Conservation (phyloP, 2,329 filamentous ascomycete species). For the Claviceps sp. region DNA sequence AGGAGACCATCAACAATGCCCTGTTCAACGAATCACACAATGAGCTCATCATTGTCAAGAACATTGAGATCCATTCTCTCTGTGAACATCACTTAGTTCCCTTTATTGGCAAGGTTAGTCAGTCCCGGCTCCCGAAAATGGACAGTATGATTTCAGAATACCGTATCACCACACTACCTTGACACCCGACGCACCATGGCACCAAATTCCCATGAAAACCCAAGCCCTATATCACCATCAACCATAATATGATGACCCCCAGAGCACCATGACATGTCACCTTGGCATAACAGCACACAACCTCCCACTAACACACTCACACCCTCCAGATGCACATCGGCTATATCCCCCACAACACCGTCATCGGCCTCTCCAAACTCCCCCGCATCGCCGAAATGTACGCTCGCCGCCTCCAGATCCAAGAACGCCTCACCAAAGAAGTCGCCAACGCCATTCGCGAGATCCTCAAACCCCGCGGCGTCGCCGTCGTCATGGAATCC, state of each 20-base stretch:
- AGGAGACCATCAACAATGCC: conserved; percentile 82
- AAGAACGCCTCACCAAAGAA: conserved; percentile 92
- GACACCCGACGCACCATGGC: too few species aligned
- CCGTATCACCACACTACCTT: too few species aligned
- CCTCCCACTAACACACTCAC: background rate
- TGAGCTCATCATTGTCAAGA: conserved; percentile 94
- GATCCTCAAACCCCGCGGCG: conserved; percentile 82
- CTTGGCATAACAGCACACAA: background rate
- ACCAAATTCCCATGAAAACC: too few species aligned
- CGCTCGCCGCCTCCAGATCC: conserved; percentile 80
- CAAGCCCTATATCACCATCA: too few species aligned
- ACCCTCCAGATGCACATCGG: conserved; percentile 82
- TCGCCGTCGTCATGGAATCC: conserved; percentile 95
- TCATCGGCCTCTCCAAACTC: conserved; percentile 91
- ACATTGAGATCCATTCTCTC: conserved; percentile 87
- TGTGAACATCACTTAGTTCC: conserved; percentile 98
- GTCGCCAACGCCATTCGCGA: conserved; percentile 90
- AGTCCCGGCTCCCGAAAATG: background rate
- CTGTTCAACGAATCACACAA: conserved; percentile 96
- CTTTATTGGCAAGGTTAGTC: conserved; percentile 75
- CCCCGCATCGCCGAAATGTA: conserved; percentile 97
- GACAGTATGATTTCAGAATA: too few species aligned
- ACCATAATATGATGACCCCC: too few species aligned
- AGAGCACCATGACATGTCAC: background rate
- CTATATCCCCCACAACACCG: conserved; percentile 83